A percentile compares a stretch with the other conserved stretches of the same genome.
phyloP scores from a whole-genome alignment of 2,329 filamentous ascomycete genomes.

The Phyllosticta citrichinensis region DNA sequence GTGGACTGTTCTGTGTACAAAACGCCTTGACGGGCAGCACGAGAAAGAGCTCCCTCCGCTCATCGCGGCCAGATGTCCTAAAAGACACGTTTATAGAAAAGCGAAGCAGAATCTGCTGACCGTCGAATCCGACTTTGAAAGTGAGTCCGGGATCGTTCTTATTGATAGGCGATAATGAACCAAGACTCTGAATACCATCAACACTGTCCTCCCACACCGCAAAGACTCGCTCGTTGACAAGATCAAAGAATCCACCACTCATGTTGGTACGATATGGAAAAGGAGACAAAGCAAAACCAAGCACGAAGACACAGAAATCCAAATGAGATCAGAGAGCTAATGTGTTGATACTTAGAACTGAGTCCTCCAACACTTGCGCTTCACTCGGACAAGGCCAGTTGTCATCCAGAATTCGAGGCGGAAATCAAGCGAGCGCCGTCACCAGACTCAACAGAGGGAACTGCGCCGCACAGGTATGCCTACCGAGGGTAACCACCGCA shows the following conservation, averaged over 20 bases:
- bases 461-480: neutral
- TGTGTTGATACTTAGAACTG: neutral
- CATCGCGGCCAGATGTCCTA: neutral
- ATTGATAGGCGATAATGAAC: neutral
- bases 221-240: conserved; percentile 3
- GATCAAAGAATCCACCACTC: neutral
- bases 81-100: conserved; percentile 4
- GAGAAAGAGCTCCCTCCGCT: neutral
- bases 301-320: neutral
- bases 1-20: neutral
- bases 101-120: conserved; percentile 1
- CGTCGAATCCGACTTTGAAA: conserved; percentile 1
- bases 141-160: conserved; percentile 1
- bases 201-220: conserved; percentile 1
- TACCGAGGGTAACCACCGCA: neutral
- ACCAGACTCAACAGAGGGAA: neutral
- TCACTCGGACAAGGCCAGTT: neutral
- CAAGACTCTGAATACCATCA: neutral
- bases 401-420: neutral
- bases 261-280: neutral
- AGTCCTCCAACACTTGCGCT: neutral
- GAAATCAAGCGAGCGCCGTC: neutral
- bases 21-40: conserved; percentile 2
- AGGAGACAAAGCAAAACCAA: neutral
- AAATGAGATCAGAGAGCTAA: neutral